Base-by-base conservation (phyloP, 2,329 filamentous ascomycete genomes). In the Blumeriella jaapii region DNA sequence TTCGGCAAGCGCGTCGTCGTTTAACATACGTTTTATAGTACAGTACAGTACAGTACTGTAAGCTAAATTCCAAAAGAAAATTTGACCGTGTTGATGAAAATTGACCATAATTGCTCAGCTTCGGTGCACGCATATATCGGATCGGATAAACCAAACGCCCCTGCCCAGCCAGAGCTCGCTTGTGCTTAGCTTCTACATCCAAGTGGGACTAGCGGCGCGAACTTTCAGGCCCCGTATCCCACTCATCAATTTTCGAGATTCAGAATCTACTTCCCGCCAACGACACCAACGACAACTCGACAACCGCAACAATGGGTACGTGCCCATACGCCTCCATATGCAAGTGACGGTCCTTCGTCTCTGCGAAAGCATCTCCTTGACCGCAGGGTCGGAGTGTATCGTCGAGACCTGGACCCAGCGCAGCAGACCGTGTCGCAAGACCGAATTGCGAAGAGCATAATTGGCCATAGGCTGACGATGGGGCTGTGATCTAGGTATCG, bases 391-490 rank as follows among this genome's bases (percentile, higher is more conserved):
- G 36, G 29, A 40, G 23, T 31, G 19, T 36, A 38, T 43, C 26
- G 34, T 32, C 26, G 40, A 41, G 34, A 46, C 47, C 46, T 40
- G 42, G 42, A 44, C 42, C 31, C 49, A 54, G 54, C 53, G 54
- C 37, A 51, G 54, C 51, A 48, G 20, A 42, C 45, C 41, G 48
- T 44, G 53, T 56, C 52, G 40, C 34, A 50, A 53, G 54, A 54
- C 52, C 49, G 43, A 50, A 48, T 41, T 52, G 49, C 54, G 55
- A 58, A 69, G 74, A 78, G 74, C 74, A 78, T 78, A 68, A 68
- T 62, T 62, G 65, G 67, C 65, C 60, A 67, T 64, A 68, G 69
- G 72, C 74, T 78, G 71, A 78, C 69, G 59, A 64, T 59, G 60
- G 59, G 56, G 61, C 62, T 59, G 59, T 59, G 49, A 57, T 59